These are phyloP conservation scores for Candida tallmaniae DNA, from an alignment of 805 yeast genomes.

Conservation along the genomic window DNA sequence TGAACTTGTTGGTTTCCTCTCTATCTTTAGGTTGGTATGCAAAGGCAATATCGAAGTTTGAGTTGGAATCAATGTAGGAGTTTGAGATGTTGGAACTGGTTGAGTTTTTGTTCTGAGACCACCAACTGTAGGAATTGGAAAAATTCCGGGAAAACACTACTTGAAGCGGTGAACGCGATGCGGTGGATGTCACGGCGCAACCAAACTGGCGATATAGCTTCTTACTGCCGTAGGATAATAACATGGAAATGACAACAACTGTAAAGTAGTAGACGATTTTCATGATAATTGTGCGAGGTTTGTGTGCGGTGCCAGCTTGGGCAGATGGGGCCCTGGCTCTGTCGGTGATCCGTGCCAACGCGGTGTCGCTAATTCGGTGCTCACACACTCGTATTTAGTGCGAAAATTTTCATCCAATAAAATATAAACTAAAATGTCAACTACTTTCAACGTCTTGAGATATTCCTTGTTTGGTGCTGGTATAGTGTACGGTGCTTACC, in stretches of 20 bases:
- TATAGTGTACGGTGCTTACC: slow-evolving; percentile 81
- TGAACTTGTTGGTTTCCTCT: slow-evolving; percentile 44
- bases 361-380: too few relatives aligned
- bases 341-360: too few relatives aligned
- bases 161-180: too few relatives aligned
- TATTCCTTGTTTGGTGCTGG: slow-evolving; percentile 90
- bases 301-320: too few relatives aligned
- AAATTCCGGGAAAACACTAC: too few relatives aligned
- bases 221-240: slow-evolving; percentile 12
- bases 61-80: slow-evolving; percentile 6
- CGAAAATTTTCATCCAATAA: slow-evolving; percentile 6
- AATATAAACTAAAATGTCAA: slow-evolving; percentile 8
- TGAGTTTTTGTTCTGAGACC: slow-evolving; percentile 11
- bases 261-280: too few relatives aligned
- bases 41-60: slow-evolving; percentile 53
- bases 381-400: too few relatives aligned
- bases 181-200: too few relatives aligned
- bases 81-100: slow-evolving; percentile 8
- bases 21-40: slow-evolving; percentile 75
- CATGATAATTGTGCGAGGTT: too few relatives aligned
- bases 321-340: too few relatives aligned
- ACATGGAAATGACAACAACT: slow-evolving; percentile 9
- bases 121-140: slow-evolving; percentile 15
- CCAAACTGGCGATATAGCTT: too few relatives aligned
- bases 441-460: slow-evolving; percentile 69